Evolutionary conservation across 768 basidiomycete genomes (phyloP).

Genomic region (Daedalea quercina): DNA sequence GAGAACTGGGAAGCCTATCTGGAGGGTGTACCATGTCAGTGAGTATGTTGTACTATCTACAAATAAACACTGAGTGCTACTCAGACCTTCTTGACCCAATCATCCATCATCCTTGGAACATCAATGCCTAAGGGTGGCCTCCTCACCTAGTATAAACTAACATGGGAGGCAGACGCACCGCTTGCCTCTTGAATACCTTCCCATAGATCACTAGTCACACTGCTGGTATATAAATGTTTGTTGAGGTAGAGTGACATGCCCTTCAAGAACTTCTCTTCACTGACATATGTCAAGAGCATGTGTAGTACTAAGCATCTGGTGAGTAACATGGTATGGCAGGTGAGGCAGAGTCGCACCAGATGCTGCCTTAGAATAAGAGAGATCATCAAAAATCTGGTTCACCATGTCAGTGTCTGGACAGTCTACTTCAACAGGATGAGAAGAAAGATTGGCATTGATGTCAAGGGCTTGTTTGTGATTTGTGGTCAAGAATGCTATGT

Average conservation of each 20-base stretch:
- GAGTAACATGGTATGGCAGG: background rate
- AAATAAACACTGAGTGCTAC: background rate
- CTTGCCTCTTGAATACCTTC: conserved; percentile 74
- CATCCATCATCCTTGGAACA: conserved; percentile 77
- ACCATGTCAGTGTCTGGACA: conserved; percentile 84
- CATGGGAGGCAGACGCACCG: conserved; percentile 24
- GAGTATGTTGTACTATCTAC: background rate
- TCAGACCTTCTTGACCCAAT: conserved; percentile 78
- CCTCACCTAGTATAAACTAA: background rate
- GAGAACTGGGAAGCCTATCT: conserved; percentile 85
- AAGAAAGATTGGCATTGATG: conserved; percentile 81
- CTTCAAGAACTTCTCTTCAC: conserved; percentile 81
- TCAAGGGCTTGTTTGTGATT: conserved; percentile 72
- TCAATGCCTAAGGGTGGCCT: conserved; percentile 40
- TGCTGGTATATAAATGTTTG: conserved; percentile 79
- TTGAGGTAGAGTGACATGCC: conserved; percentile 92
- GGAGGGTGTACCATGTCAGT: background rate
- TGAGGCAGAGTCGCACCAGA: conserved; percentile 39
- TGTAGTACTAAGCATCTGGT: conserved; percentile 56
- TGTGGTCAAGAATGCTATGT: conserved; percentile 71
- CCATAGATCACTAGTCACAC: conserved; percentile 83
- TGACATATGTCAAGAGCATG: conserved; percentile 86
- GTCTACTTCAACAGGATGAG: conserved; percentile 92
- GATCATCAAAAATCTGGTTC: conserved; percentile 86
- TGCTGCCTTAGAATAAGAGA: conserved; percentile 84